Evolutionary conservation across 2,329 filamentous ascomycete genomes (phyloP).

Genomic region (Huntiella moniliformis): DNA sequence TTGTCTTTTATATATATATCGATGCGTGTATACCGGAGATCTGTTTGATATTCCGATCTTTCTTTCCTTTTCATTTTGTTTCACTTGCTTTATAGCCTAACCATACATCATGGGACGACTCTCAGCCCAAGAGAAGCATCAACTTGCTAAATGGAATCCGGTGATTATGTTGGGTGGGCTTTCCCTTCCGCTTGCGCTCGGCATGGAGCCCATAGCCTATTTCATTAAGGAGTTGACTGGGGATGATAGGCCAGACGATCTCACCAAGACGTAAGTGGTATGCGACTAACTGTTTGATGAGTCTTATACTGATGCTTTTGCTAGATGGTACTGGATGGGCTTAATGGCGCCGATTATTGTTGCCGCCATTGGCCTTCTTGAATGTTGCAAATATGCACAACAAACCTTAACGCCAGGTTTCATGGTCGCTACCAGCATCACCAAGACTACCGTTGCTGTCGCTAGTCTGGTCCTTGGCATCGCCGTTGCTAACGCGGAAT

Average conservation of each 20-base stretch:
- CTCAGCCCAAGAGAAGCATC: slow-evolving; percentile 33
- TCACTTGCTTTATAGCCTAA: background rate
- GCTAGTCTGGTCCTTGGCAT: slow-evolving; percentile 28
- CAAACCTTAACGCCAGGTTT: slow-evolving; percentile 36
- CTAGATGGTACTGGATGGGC: no score
- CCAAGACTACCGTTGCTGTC: slow-evolving; percentile 29
- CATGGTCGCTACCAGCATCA: slow-evolving; percentile 30
- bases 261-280: no score
- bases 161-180: no score
- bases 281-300: no score
- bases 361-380: slow-evolving; percentile 27
- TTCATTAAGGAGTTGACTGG: no score
- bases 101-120: slow-evolving; percentile 16
- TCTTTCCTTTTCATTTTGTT: background rate
- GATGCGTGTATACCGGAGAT: no score
- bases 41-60: background rate
- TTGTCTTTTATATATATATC: no score
- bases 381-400: slow-evolving; percentile 27
- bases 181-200: no score
- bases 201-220: no score
- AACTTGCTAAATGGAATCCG: slow-evolving; percentile 30
- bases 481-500: slow-evolving; percentile 28
- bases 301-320: no score
- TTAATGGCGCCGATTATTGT: slow-evolving; percentile 13
- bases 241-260: no score